phyloP scores from a whole-genome alignment of 2,329 filamentous ascomycete species.

The Penicillium carneum region DNA sequence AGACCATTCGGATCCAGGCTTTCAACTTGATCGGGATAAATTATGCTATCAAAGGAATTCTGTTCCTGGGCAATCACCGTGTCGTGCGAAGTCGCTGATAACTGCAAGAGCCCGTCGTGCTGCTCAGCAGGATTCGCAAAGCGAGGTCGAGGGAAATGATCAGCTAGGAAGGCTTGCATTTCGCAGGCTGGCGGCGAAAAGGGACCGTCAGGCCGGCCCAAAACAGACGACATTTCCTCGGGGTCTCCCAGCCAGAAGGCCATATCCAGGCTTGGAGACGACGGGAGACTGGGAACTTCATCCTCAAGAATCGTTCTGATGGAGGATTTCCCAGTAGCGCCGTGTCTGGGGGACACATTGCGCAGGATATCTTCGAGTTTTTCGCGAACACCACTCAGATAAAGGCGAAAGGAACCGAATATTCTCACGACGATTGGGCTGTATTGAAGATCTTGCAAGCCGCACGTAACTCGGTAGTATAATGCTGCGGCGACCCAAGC shows the following conservation, averaged over 20 bases:
- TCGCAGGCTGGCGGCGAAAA: not conserved
- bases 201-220: not conserved
- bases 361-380: slow-evolving; percentile 19
- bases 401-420: slow-evolving; percentile 6
- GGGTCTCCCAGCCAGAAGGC: slow-evolving; percentile 7
- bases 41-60: not conserved
- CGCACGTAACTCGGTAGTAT: slow-evolving; percentile 27
- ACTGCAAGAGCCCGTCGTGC: not conserved
- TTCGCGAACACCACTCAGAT: slow-evolving; percentile 2
- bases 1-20: not conserved
- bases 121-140: not conserved
- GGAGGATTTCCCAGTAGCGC: not conserved
- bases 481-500: slow-evolving; percentile 30
- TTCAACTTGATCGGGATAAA: not conserved
- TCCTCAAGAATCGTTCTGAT: slow-evolving; percentile 3
- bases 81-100: not conserved
- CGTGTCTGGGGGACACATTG: not conserved
- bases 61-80: not conserved
- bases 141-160: not conserved
- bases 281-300: slow-evolving; percentile 15
- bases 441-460: slow-evolving; percentile 15
- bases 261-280: slow-evolving; percentile 10
- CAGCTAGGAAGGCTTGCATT: not conserved
- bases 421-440: slow-evolving; percentile 16
- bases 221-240: not conserved